Evolutionary conservation across 768 basidiomycete species (phyloP).

Genomic region (Boletus rex-veris): DNA sequence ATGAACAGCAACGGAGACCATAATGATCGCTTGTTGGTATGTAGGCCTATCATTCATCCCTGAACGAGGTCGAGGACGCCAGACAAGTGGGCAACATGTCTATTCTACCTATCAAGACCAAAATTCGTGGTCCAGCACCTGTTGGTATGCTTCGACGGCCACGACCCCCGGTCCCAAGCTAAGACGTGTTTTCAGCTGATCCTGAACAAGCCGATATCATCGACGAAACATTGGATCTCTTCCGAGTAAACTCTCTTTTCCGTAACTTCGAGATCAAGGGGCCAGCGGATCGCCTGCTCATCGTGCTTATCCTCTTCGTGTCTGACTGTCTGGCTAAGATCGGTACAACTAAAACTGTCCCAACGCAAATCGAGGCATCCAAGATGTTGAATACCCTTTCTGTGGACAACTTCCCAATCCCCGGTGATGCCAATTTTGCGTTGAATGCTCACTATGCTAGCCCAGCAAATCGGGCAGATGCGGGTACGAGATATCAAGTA

Average conservation of each 20-base stretch:
- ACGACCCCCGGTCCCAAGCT: conserved; percentile 6
- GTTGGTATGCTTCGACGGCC: conserved; percentile 45
- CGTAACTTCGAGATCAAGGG: conserved; percentile 99
- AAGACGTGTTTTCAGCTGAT: conserved; percentile 54
- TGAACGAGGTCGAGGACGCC: conserved; percentile 81
- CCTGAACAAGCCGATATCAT: conserved; percentile 80
- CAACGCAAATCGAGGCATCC: conserved; percentile 77
- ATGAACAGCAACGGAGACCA: background rate
- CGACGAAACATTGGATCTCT: conserved; percentile 94
- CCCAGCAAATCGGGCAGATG: conserved; percentile 71
- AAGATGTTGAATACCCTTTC: conserved; percentile 90
- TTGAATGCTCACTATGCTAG: conserved; percentile 89
- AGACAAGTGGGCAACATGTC: conserved; percentile 87
- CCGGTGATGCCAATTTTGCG: conserved; percentile 93
- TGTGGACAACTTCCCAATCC: conserved; percentile 90
- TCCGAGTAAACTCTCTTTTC: conserved; percentile 98
- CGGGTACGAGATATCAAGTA: conserved; percentile 52
- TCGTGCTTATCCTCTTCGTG: conserved; percentile 95
- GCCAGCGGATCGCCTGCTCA: conserved; percentile 91
- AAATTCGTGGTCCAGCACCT: conserved; percentile 89
- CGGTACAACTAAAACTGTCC: conserved; percentile 62
- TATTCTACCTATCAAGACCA: conserved; percentile 87
- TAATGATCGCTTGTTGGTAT: background rate
- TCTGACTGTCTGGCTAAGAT: conserved; percentile 96
- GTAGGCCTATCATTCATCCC: conserved; percentile 94